Percentiles rank a stretch among this genome's conserved stretches.
These are phyloP conservation scores for Byssothecium circinans DNA, from an alignment of 2,329 filamentous ascomycete species.

Conservation along the genomic window DNA sequence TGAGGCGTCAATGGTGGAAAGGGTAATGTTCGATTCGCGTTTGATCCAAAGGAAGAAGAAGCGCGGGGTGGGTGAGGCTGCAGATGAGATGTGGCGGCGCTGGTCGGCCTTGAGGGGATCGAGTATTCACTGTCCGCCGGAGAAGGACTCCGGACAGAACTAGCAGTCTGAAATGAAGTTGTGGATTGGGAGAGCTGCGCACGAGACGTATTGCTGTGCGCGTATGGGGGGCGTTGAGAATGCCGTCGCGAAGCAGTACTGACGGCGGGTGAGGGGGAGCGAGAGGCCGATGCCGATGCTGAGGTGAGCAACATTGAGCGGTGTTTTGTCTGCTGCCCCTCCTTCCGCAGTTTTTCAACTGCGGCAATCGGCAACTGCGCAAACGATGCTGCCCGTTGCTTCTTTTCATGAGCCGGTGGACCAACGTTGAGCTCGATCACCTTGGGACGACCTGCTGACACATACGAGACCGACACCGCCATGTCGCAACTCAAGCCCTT, in stretches of 20 bases:
- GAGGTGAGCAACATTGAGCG: not conserved
- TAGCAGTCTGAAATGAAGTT: slow-evolving; percentile 26
- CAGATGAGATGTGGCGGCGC: slow-evolving; percentile 12
- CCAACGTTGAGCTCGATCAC: slow-evolving; percentile 34
- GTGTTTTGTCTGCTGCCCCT: slow-evolving; percentile 26
- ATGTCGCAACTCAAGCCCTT: slow-evolving; percentile 41
- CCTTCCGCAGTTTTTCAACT: slow-evolving; percentile 31
- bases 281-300: slow-evolving; percentile 20
- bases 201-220: slow-evolving; percentile 22
- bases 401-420: slow-evolving; percentile 20
- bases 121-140: slow-evolving; percentile 22
- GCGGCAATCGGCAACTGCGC: slow-evolving; percentile 34
- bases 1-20: slow-evolving; percentile 34
- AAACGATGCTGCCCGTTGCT: slow-evolving; percentile 39
- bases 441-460: slow-evolving; percentile 43
- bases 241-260: slow-evolving; percentile 25
- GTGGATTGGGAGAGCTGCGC: slow-evolving; percentile 25
- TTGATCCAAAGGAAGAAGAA: slow-evolving; percentile 30
- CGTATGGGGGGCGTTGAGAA: slow-evolving; percentile 11
- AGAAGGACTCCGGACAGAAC: slow-evolving; percentile 30
- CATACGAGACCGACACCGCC: slow-evolving; percentile 42
- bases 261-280: slow-evolving; percentile 27
- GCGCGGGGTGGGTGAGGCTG: slow-evolving; percentile 22
- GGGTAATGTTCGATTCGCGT: slow-evolving; percentile 17
- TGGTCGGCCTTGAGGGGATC: slow-evolving; percentile 21